A percentile compares a stretch with the other conserved stretches of the same genome.
phyloP scores from a whole-genome alignment of 2,329 filamentous ascomycete species.

The Penicillium brevicompactum region DNA sequence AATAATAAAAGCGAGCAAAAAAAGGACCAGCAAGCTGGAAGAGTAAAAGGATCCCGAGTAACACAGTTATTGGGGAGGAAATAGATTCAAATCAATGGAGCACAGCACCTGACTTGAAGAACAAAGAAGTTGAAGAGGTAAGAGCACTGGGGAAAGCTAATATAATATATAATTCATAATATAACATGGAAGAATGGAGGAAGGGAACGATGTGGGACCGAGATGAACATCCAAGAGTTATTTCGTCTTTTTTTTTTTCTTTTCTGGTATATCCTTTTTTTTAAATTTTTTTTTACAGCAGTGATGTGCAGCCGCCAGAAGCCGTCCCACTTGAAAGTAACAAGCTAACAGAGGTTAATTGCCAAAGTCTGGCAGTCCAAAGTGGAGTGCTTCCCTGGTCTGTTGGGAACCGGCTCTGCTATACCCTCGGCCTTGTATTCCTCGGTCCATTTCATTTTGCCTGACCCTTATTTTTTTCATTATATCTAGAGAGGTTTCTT shows the following conservation, averaged over 20 bases:
- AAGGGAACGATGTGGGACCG: conserved; percentile 21
- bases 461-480: not conserved
- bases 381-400: conserved; percentile 11
- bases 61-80: conserved; percentile 22
- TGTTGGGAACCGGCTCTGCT: not conserved
- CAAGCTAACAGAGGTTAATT: conserved; percentile 24
- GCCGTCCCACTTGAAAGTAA: conserved; percentile 19
- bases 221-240: conserved; percentile 9
- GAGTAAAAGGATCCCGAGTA: conserved; percentile 12
- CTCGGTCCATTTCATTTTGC: not conserved
- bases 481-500: not conserved
- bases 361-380: conserved; percentile 12
- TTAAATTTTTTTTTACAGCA: conserved; percentile 9
- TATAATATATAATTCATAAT: conserved; percentile 19
- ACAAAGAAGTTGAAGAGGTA: conserved; percentile 10
- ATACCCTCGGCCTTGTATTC: not conserved
- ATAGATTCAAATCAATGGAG: conserved; percentile 20
- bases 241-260: not conserved
- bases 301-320: conserved; percentile 26
- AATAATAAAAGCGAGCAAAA: not conserved
- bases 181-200: conserved; percentile 17
- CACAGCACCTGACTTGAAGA: conserved; percentile 31
- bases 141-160: conserved; percentile 11
- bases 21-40: conserved; percentile 31
- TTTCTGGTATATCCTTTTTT: not conserved